phyloP scores from a whole-genome alignment of 2,329 filamentous ascomycete genomes.

The Botrytis elliptica region DNA sequence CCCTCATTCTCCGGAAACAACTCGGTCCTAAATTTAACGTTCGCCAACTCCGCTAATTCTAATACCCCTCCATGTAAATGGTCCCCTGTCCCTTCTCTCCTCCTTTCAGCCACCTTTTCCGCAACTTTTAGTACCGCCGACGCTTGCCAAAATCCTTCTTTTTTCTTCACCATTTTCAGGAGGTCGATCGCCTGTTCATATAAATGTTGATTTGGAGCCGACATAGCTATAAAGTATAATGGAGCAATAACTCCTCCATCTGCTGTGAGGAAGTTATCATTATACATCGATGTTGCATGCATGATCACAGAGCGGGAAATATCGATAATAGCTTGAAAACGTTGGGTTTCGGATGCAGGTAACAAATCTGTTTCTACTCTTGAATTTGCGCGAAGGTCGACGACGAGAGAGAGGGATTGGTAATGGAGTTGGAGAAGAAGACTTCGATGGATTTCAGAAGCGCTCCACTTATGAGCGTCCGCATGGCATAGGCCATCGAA shows the following conservation, averaged over 20 bases:
- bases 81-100: neutral
- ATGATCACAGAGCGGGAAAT: conserved; percentile 19
- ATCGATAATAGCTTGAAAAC: conserved; percentile 19
- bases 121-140: conserved; percentile 22
- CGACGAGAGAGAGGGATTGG: neutral
- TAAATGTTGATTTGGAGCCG: conserved; percentile 9
- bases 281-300: neutral
- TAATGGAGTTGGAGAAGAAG: conserved; percentile 13
- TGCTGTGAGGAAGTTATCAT: conserved; percentile 15
- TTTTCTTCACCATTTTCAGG: conserved; percentile 20
- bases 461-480: neutral
- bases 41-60: neutral
- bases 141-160: conserved; percentile 29
- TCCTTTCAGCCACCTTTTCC: conserved; percentile 19
- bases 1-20: neutral
- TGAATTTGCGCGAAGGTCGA: conserved; percentile 15
- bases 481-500: neutral
- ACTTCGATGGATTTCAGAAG: conserved; percentile 3
- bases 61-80: neutral
- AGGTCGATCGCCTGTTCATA: conserved; percentile 26
- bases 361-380: neutral
- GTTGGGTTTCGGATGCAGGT: neutral
- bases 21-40: neutral
- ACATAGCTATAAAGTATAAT: conserved; percentile 29
- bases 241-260: conserved; percentile 27